Evolutionary conservation across 441 rosid species (phyloP), one percentile per base, ranked within the genome.

Genomic region (Aleurites moluccanus): DNA sequence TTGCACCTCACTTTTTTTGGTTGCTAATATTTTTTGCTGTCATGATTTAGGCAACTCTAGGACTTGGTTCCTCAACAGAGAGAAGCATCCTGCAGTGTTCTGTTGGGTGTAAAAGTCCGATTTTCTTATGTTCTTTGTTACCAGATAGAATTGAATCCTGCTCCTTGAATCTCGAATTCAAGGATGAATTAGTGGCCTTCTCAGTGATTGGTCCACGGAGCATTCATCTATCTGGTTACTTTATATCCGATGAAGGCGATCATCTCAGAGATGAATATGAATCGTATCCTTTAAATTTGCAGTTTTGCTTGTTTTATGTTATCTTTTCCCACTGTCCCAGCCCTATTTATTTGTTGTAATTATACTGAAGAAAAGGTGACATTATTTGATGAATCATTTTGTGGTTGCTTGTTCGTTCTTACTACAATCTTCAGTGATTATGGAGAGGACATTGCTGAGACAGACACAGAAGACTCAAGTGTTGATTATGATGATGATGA

Each of bases 151-250:
- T 14, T 10, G 98, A 96, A 70, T 90, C 86, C 25, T 96, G 97
- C 70, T 68, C 90, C 52, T 75, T 96, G 84, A 87, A 88, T 81
- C 99, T 92, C 73, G 95, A 89, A 69, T 88, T 96, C 72, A 84
- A 89, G 64, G 85, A 84, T 3, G 97, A 91, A 77, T 21, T 81
- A 1, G 92, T 93, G 23, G 83, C 87, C 27, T 93, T 96, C 83
- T 89, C 90, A 0, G 96, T 93, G 47, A 78, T 86, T 70, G 99
- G 99, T 52, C 30, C 80, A 15, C 82, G 84, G 68, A 93, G 98
- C 88, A 85, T 96, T 72, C 97, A 96, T 83, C 85, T 96, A 1
- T 82, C 94, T 78, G 99, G 99, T 59, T 91, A 85, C 83, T 83
- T 93, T 83, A 85, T 81, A 73, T 76, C 78, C 23, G 87, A 84